phyloP scores from a whole-genome alignment of 2,329 filamentous ascomycete species.

The Diaporthe citriasiana region DNA sequence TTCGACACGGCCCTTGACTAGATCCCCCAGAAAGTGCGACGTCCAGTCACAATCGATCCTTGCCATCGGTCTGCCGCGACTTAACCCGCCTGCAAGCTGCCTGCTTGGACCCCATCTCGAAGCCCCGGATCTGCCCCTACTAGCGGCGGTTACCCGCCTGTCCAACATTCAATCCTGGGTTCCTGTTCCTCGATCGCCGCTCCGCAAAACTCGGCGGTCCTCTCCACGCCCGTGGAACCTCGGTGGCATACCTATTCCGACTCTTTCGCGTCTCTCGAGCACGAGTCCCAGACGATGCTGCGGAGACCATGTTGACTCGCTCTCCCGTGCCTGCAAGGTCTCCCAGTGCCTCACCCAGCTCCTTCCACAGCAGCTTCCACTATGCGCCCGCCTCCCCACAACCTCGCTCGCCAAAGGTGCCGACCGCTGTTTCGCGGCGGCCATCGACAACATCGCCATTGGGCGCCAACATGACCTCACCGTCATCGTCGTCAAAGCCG shows the following conservation, averaged over 20 bases:
- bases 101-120: constrained; percentile 18
- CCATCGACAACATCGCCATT: constrained; percentile 55
- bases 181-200: constrained; percentile 11
- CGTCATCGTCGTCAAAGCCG: constrained; percentile 45
- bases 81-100: constrained; percentile 4
- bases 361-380: constrained; percentile 56
- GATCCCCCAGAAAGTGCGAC: neutral
- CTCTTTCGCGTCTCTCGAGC: constrained; percentile 48
- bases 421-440: constrained; percentile 57
- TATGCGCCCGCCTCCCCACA: constrained; percentile 63
- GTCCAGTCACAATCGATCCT: constrained; percentile 11
- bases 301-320: constrained; percentile 71
- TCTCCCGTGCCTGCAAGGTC: constrained; percentile 66
- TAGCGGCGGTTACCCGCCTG: constrained; percentile 20
- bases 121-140: constrained; percentile 29
- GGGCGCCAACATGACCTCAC: constrained; percentile 49
- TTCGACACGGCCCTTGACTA: constrained; percentile 17
- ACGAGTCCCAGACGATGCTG: constrained; percentile 54
- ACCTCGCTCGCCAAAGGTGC: constrained; percentile 58
- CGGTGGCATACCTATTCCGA: constrained; percentile 41
- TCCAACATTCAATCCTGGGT: constrained; percentile 4
- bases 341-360: constrained; percentile 66
- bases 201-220: constrained; percentile 21
- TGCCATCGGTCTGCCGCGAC: neutral
- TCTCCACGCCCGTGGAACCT: constrained; percentile 36